Conservation (phyloP, 2,329 filamentous ascomycete genomes). For the Teratosphaeria pseudoeucalypti region DNA sequence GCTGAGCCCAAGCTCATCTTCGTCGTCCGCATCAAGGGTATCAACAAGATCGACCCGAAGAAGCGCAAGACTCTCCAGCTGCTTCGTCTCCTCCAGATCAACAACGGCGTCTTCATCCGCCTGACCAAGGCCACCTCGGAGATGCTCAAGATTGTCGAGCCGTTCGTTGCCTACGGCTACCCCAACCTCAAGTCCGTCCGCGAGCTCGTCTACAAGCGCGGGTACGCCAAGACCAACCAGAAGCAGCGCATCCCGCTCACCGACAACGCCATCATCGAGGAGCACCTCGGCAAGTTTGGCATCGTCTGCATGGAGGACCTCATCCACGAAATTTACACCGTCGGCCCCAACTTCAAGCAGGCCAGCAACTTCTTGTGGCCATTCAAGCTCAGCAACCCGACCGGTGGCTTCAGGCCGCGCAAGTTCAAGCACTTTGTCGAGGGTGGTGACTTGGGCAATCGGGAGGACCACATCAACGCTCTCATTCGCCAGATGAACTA, state of each 20-base stretch:
- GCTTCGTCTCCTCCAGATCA: conserved; percentile 99
- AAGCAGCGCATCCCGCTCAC: conserved; percentile 95
- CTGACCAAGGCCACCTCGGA: conserved; percentile 95
- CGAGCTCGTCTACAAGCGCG: conserved; percentile 99
- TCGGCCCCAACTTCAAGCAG: conserved; percentile 97
- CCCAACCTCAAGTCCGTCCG: conserved; percentile 98
- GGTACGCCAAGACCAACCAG: conserved; percentile 88
- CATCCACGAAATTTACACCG: conserved; percentile 98
- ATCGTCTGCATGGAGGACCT: conserved; percentile 99
- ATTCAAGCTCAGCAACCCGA: conserved; percentile 99
- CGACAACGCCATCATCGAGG: conserved; percentile 96
- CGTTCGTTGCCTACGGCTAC: conserved; percentile 98
- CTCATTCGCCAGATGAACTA: conserved; percentile 99
- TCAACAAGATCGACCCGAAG: conserved; percentile 99
- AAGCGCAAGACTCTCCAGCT: conserved; percentile 99
- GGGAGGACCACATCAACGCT: conserved; percentile 94
- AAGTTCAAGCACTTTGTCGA: conserved; percentile 99
- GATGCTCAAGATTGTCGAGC: conserved; percentile 98
- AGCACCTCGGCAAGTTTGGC: conserved; percentile 92
- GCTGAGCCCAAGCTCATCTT: conserved; percentile 96
- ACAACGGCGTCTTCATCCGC: conserved; percentile 97
- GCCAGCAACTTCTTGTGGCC: conserved; percentile 99
- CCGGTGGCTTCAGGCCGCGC: conserved; percentile 84
- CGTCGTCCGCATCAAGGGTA: conserved; percentile 99
- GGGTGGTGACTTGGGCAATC: conserved; percentile 97